These are phyloP conservation scores for Lachancea nothofagi DNA, from an alignment of 805 yeast genomes.

Conservation along the genomic window DNA sequence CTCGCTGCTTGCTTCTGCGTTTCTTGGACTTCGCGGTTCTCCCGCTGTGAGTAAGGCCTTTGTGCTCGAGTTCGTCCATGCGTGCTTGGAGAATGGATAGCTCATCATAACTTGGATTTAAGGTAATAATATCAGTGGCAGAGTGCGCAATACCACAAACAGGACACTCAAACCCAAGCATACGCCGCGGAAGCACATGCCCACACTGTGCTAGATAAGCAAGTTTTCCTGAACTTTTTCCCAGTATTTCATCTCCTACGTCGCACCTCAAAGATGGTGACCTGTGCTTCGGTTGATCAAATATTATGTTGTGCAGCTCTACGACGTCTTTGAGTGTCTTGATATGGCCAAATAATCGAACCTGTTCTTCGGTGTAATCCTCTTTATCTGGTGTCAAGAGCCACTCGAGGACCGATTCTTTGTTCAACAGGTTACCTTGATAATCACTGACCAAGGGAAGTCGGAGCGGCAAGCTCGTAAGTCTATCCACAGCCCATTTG, in stretches of 20 bases:
- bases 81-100: slow-evolving; percentile 21
- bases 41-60: slow-evolving; percentile 36
- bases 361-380: slow-evolving; percentile 24
- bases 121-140: slow-evolving; percentile 34
- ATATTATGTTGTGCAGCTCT: slow-evolving; percentile 33
- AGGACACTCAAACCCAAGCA: slow-evolving; percentile 37
- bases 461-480: slow-evolving; percentile 40
- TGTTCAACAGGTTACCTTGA: slow-evolving; percentile 59
- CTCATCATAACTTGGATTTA: slow-evolving; percentile 32
- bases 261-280: slow-evolving; percentile 14
- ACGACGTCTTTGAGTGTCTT: slow-evolving; percentile 41
- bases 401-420: slow-evolving; percentile 55
- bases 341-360: slow-evolving; percentile 32
- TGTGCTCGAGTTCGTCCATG: slow-evolving; percentile 17
- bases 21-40: slow-evolving; percentile 6
- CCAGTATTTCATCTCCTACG: slow-evolving; percentile 32
- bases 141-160: slow-evolving; percentile 33
- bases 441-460: slow-evolving; percentile 62
- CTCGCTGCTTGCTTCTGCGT: not conserved
- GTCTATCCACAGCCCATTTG: slow-evolving; percentile 44
- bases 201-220: slow-evolving; percentile 45
- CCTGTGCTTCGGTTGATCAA: slow-evolving; percentile 10
- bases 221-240: slow-evolving; percentile 35
- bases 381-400: slow-evolving; percentile 38
- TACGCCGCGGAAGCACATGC: slow-evolving; percentile 35